phyloP scores from a whole-genome alignment of 2,329 filamentous ascomycete genomes.

The Elsinoe ampelina region DNA sequence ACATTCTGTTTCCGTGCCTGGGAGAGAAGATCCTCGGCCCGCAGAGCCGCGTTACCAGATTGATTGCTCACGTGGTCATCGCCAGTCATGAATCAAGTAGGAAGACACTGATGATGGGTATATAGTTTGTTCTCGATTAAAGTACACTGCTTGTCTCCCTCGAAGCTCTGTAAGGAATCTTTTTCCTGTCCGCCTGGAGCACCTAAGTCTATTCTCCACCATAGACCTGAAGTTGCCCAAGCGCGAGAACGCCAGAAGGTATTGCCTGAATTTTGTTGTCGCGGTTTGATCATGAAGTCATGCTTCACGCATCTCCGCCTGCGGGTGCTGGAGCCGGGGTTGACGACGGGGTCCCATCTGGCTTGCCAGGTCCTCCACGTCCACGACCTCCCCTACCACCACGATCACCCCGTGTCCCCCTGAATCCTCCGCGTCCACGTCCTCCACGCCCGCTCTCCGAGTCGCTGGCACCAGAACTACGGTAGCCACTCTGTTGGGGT shows the following conservation, averaged over 20 bases:
- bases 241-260: constrained; percentile 9
- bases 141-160: constrained; percentile 11
- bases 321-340: constrained; percentile 19
- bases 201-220: constrained; percentile 3
- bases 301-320: constrained; percentile 23
- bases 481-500: constrained; percentile 60
- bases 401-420: constrained; percentile 47
- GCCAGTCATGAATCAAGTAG: not conserved
- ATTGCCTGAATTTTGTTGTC: not conserved
- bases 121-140: constrained; percentile 11
- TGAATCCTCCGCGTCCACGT: constrained; percentile 41
- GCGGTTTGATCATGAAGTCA: not conserved
- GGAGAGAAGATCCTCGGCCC: constrained; percentile 1
- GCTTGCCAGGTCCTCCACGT: constrained; percentile 25
- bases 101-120: not conserved
- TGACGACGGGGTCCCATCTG: constrained; percentile 17
- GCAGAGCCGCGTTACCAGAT: constrained; percentile 8
- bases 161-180: constrained; percentile 11
- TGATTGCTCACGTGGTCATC: not conserved
- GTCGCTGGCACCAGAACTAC: constrained; percentile 55
- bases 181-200: not conserved
- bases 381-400: constrained; percentile 35
- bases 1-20: constrained; percentile 1
- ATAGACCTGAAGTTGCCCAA: constrained; percentile 1
- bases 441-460: constrained; percentile 60